Evolutionary conservation across 176 grass and related monocot species (phyloP).

Genomic region (Eremochloa ophiuroides): DNA sequence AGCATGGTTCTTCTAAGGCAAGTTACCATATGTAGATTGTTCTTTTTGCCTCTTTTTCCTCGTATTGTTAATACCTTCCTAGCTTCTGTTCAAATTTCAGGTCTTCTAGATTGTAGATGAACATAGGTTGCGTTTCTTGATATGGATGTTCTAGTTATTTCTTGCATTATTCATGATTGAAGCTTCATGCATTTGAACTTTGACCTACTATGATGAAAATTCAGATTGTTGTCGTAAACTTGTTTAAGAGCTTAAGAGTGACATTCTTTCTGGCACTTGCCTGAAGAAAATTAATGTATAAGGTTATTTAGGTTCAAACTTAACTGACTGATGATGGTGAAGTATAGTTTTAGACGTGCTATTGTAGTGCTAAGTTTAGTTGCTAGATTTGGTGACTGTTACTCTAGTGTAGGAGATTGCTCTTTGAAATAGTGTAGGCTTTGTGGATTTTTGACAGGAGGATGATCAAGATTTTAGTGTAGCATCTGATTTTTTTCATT

Average conservation of each 20-base stretch:
- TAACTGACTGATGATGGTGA: not conserved
- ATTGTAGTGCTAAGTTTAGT: not conserved
- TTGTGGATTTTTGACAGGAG: not conserved
- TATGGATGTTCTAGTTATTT: not conserved
- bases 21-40: conserved; percentile 5
- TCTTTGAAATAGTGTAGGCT: not conserved
- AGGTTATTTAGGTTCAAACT: not conserved
- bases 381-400: not conserved
- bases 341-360: not conserved
- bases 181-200: not conserved
- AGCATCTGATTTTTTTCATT: not conserved
- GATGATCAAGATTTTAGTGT: not conserved
- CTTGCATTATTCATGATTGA: not conserved
- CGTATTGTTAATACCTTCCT: not conserved
- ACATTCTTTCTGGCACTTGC: not conserved
- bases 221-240: not conserved
- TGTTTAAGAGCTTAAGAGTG: conserved; percentile 8
- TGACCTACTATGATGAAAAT: not conserved
- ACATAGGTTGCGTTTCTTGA: not conserved
- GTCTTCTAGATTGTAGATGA: not conserved
- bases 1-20: conserved; percentile 66
- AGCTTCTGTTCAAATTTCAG: not conserved
- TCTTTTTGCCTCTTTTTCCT: not conserved
- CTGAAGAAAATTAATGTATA: not conserved
- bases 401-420: not conserved